Evolutionary conservation across 805 yeast species (phyloP).

Genomic region (Saccharomycopsis javanensis): DNA sequence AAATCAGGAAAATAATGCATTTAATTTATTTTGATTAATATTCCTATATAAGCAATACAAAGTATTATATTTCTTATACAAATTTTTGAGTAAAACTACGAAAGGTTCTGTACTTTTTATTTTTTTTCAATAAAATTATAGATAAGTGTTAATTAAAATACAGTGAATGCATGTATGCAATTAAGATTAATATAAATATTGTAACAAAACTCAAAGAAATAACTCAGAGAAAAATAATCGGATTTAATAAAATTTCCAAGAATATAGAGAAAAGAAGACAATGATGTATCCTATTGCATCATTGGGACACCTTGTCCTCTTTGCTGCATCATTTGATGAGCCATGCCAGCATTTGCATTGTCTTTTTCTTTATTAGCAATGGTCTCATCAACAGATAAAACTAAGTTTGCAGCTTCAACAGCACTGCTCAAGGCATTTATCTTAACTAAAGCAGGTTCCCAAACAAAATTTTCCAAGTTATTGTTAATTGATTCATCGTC

Average conservation of each 20-base stretch:
- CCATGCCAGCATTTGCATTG: constrained; percentile 39
- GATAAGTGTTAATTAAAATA: neutral
- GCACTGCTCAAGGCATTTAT: constrained; percentile 91
- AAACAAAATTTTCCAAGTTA: constrained; percentile 76
- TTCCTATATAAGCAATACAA: too few species aligned
- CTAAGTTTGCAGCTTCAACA: constrained; percentile 90
- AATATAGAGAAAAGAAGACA: neutral
- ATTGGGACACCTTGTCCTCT: constrained; percentile 66
- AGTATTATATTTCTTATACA: too few species aligned
- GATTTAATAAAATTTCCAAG: neutral
- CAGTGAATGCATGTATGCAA: neutral
- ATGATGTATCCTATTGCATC: neutral
- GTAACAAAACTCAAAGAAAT: neutral
- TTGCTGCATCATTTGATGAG: constrained; percentile 39
- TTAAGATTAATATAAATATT: neutral
- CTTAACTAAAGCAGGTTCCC: constrained; percentile 97
- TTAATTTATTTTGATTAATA: neutral
- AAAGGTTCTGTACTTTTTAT: neutral
- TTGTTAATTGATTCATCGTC: constrained; percentile 72
- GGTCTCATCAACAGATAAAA: constrained; percentile 94
- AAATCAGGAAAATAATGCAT: neutral
- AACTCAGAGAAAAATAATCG: neutral
- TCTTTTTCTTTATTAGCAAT: constrained; percentile 62
- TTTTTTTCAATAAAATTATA: neutral
- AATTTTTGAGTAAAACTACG: neutral